phyloP scores from a whole-genome alignment of 78 protist genomes.

The Mantamonas sphyraenae region DNA sequence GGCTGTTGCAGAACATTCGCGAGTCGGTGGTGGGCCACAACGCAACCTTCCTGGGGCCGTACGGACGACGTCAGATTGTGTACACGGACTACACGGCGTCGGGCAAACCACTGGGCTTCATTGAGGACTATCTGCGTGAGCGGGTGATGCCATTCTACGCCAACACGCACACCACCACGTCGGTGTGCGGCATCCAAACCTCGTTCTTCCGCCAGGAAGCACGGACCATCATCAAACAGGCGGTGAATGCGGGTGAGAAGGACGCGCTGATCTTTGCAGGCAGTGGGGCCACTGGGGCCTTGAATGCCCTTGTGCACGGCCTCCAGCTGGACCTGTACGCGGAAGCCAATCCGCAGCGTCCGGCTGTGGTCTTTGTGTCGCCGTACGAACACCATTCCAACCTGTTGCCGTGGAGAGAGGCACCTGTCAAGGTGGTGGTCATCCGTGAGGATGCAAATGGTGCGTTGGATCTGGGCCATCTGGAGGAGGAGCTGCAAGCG shows the following conservation, averaged over 20 bases:
- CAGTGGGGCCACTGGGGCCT: constrained; percentile 61
- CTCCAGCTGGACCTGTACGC: constrained; percentile 2
- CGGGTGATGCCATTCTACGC: constrained; percentile 73
- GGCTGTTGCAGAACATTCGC: too few species aligned
- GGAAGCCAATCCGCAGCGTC: background rate
- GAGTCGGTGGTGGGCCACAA: constrained; percentile 9
- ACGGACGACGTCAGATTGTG: constrained; percentile 20
- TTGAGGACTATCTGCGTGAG: constrained; percentile 48
- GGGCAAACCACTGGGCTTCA: constrained; percentile 41
- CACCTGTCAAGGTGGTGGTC: constrained; percentile 22
- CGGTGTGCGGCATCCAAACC: constrained; percentile 63
- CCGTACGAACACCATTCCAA: constrained; percentile 88
- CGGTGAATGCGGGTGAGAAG: constrained; percentile 20
- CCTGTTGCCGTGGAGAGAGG: constrained; percentile 88
- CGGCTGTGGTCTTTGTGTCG: constrained; percentile 59
- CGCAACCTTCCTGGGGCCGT: background rate
- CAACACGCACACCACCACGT: constrained; percentile 78
- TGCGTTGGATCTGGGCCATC: constrained; percentile 22
- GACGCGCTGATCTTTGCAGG: constrained; percentile 62
- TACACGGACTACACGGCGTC: constrained; percentile 75
- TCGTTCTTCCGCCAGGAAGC: constrained; percentile 62
- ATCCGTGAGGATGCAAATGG: constrained; percentile 24
- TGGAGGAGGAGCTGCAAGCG: constrained; percentile 20
- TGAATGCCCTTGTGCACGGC: constrained; percentile 26
- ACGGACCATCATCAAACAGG: constrained; percentile 27